Conservation (phyloP, 1,284 basidiomycete species). For the Melampsora occidentalis region DNA sequence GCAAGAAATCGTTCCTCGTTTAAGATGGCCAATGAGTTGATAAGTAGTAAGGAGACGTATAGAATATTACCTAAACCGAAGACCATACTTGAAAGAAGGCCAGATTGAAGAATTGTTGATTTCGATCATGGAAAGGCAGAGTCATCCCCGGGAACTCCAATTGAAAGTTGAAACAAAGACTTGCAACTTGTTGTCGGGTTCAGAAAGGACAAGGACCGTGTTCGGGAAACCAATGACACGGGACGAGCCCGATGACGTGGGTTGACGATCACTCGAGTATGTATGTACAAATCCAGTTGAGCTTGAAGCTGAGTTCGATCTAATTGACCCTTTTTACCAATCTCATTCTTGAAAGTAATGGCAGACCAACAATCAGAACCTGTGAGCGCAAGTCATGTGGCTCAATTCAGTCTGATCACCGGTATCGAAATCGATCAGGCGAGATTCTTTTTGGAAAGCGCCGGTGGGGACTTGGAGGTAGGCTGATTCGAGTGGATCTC, state of each 20-base stretch:
- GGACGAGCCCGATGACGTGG: too few species aligned
- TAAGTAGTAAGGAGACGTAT: constrained; percentile 66
- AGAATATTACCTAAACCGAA: constrained; percentile 53
- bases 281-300: too few species aligned
- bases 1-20: constrained; percentile 94
- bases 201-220: too few species aligned
- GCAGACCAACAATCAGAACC: neutral
- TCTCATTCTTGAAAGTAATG: neutral
- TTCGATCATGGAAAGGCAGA: neutral
- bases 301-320: too few species aligned
- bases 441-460: constrained; percentile 54
- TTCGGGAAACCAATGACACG: too few species aligned
- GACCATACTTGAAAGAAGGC: constrained; percentile 2
- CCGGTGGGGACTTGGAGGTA: constrained; percentile 52
- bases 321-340: neutral
- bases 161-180: neutral
- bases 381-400: constrained; percentile 4
- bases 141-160: neutral
- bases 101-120: too few species aligned
- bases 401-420: constrained; percentile 49
- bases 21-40: constrained; percentile 88
- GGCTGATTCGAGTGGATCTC: neutral
- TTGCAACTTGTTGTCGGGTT: too few species aligned
- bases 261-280: too few species aligned
- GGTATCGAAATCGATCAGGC: constrained; percentile 52